These are phyloP conservation scores for Trichoderma sp. DNA, from an alignment of 2,329 filamentous ascomycete species.

Conservation along the genomic window DNA sequence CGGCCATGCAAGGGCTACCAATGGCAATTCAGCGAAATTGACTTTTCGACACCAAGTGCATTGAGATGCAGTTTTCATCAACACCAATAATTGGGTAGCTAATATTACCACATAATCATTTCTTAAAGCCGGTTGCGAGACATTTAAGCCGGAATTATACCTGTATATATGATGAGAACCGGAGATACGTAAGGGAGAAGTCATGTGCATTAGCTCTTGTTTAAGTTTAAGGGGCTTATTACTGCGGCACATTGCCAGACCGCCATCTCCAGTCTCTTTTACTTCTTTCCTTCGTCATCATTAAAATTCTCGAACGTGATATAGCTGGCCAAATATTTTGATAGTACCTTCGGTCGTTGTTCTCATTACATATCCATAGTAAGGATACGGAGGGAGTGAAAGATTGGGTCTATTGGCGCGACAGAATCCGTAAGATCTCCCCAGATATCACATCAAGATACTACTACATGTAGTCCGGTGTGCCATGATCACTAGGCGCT, in stretches of 20 bases:
- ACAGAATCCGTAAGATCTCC: background rate
- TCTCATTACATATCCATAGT: background rate
- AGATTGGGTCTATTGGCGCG: background rate
- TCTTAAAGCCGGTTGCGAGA: background rate
- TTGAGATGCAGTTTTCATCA: background rate
- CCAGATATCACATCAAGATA: background rate
- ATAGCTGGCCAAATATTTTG: background rate
- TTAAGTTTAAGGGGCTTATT: background rate
- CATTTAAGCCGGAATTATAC: background rate
- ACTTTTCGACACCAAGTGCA: background rate
- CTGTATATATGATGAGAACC: background rate
- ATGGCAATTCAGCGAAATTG: background rate
- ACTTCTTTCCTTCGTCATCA: background rate
- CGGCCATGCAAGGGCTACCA: background rate
- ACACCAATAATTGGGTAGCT: background rate
- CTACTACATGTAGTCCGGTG: background rate
- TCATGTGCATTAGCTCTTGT: background rate
- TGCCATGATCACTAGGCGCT: background rate
- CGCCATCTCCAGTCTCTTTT: background rate
- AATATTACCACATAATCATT: background rate
- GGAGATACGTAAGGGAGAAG: background rate
- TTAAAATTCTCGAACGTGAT: background rate
- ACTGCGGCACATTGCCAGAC: background rate
- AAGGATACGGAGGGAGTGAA: background rate
- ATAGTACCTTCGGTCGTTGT: background rate